Evolutionary conservation across 148 eudicot genomes (phyloP).

Genomic region (Cornus controversa): DNA sequence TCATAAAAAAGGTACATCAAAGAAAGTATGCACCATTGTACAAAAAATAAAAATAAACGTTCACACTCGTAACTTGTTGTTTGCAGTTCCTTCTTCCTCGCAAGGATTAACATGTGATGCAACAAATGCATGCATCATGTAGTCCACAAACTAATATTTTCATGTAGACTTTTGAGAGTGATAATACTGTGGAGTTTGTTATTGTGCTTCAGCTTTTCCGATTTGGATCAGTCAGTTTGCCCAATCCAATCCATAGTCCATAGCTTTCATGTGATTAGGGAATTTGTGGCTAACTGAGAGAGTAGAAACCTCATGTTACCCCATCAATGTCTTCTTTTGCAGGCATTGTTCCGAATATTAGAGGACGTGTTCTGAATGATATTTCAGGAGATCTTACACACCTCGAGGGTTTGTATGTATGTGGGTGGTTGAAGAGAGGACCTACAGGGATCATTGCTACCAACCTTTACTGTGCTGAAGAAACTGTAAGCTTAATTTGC

Average conservation of each 20-base stretch:
- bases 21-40: not conserved
- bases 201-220: not conserved
- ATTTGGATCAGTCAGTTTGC: not conserved
- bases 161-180: not conserved
- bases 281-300: not conserved
- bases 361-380: slow-evolving; percentile 66
- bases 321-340: slow-evolving; percentile 13
- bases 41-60: not conserved
- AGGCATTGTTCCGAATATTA: slow-evolving; percentile 83
- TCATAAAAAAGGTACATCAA: slow-evolving; percentile 53
- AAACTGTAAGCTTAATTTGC: slow-evolving; percentile 61
- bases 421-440: slow-evolving; percentile 98
- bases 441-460: slow-evolving; percentile 95
- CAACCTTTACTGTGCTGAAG: slow-evolving; percentile 89
- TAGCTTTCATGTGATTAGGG: not conserved
- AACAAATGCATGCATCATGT: not conserved
- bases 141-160: not conserved
- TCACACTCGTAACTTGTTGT: not conserved
- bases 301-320: not conserved
- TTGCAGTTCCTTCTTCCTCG: not conserved
- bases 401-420: slow-evolving; percentile 72
- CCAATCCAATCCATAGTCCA: not conserved
- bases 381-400: slow-evolving; percentile 28
- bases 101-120: not conserved
- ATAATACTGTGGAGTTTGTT: not conserved